These are phyloP conservation scores for Pachyrhizus erosus DNA, from an alignment of 306 rosid species.

Conservation along the genomic window DNA sequence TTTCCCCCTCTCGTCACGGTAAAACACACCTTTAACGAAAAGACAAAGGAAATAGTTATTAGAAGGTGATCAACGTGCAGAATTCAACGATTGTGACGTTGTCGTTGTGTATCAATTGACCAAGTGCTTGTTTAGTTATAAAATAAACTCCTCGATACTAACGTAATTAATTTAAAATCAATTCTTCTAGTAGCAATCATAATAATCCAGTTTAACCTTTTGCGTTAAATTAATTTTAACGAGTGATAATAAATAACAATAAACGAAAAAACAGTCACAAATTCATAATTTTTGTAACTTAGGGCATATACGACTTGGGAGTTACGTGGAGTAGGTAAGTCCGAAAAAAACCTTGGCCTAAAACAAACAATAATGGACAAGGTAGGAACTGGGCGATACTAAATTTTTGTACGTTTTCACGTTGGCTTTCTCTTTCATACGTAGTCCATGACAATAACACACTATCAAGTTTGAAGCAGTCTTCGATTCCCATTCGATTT, in stretches of 20 bases:
- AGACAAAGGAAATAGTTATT: neutral
- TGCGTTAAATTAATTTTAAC: neutral
- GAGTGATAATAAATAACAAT: too few species aligned
- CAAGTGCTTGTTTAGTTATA: neutral
- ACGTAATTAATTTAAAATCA: neutral
- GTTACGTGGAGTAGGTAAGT: slow-evolving; percentile 1
- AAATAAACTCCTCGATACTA: neutral
- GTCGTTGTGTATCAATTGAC: neutral
- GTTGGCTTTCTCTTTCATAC: slow-evolving; percentile 36
- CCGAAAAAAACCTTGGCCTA: neutral
- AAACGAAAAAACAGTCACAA: neutral
- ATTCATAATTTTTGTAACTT: neutral
- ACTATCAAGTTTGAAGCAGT: slow-evolving; percentile 23
- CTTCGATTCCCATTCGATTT: neutral
- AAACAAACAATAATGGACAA: slow-evolving; percentile 14
- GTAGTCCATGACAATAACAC: slow-evolving; percentile 19
- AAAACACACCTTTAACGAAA: neutral
- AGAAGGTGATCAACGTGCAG: neutral
- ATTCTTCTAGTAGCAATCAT: too few species aligned
- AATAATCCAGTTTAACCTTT: neutral
- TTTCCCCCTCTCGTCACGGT: neutral
- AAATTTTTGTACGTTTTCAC: slow-evolving; percentile 5
- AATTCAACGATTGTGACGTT: neutral
- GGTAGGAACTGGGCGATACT: slow-evolving; percentile 45
- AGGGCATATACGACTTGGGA: neutral